Base-by-base conservation (phyloP, 352 stramenopile genomes). In the Phytophthora cajani region DNA sequence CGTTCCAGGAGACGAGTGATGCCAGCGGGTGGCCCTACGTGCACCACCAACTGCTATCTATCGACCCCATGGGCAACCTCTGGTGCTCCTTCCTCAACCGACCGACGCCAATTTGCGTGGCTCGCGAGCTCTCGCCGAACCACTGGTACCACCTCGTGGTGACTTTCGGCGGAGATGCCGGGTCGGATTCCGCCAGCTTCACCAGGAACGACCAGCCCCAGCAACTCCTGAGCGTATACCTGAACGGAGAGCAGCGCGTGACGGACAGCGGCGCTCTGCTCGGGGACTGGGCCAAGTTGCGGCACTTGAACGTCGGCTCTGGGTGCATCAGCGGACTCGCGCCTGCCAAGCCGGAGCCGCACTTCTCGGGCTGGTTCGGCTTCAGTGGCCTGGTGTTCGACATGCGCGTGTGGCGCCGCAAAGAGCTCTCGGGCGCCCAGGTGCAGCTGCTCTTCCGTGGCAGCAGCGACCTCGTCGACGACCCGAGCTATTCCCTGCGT, bases 131-230 rank as follows among this genome's bases (percentile, higher is more conserved):
- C 0, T 56, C 69, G 16, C 73, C 78, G 3, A 83, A 76, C 49
- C 83, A 88, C 17, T 93, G 85, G 85, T 91, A 93, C 65, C 82
- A 93, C 70, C 64, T 91, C 33, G 79, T 84, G 11, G 74, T 91
- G 2, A 84, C 80, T 10, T 93, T 86, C 63, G 74, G 75, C 10
- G 69, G 72, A 5, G 64, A 77, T 55, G 53, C 65, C 21, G 65
- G 54, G 23, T 59, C 62, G 10, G 64, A 75, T 19, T 47, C 27
- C 47, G 66, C 52, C 30, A 75, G 50, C 21, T 75, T 77, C 25
- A 53, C 27, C 14, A 64, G 69, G 51, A 80, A 67, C 25, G 73
- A 75, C 42, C 69, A 82, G 46, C 62, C 62, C 0, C 65, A 75
- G 51, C 58, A 78, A 33, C 42, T 78, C 5, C 58, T 90, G 32